Base-by-base conservation (phyloP, 106 monocot species). In the Dendrobium chrysotoxum region DNA sequence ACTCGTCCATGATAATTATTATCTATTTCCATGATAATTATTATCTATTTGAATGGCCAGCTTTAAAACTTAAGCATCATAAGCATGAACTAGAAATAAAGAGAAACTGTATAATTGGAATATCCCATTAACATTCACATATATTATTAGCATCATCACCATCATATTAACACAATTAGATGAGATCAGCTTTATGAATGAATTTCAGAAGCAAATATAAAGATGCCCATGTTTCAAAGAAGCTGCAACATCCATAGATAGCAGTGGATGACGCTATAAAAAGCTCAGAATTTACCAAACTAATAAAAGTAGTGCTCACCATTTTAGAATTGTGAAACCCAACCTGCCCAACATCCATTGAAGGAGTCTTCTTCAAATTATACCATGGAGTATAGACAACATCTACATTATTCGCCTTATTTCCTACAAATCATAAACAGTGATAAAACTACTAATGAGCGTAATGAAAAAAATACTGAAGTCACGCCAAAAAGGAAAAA, bases 311-410 rank as follows among this genome's bases (percentile, higher is more conserved):
- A 72, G 25, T 21, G 42, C 78, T 86, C 72, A 94, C 97, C 97
- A 97, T 92, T 72, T 94, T 94, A 58, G 97, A 54, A 82, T 97
- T 94, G 85, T 91, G 92, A 85, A 97, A 97, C 31, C 97, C 97
- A 88, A 97, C 97, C 92, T 97, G 97, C 26, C 97, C 97, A 79
- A 97, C 94, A 88, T 97, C 97, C 97, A 97, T 97, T 0, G 97
- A 94, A 83, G 93, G 87, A 77, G 92, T 92, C 80, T 97, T 97
- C 89, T 94, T 97, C 87, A 97, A 86, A 81, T 97, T 97, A 78
- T 85, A 90, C 97, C 97, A 98, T 76, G 97, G 97, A 7, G 94
- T 94, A 79, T 98, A 98, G 53, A 98, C 92, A 81, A 98, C 89
- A 77, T 98, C 97, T 53, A 98, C 75, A 84, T 98, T 98, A 77